A percentile compares a stretch with the other conserved stretches of the same genome.
Evolutionary conservation across 176 grass and related monocot genomes (phyloP).

Genomic region (Tillandsia fasciculata): DNA sequence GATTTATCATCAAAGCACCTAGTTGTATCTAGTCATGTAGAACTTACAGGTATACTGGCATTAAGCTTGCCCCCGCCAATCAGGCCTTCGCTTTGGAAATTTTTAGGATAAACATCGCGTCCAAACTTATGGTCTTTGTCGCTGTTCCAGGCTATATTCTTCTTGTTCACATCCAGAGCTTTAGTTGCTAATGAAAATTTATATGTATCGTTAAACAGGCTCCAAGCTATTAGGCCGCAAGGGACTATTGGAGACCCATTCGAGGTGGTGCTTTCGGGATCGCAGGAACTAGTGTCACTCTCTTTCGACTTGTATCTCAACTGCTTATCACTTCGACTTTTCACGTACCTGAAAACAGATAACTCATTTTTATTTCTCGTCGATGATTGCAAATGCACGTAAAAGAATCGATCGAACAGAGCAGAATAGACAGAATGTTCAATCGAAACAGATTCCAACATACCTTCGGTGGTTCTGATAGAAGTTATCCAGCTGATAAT

Average conservation of each 20-base stretch:
- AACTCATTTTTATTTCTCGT: not conserved
- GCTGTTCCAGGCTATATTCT: slow-evolving; percentile 81
- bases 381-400: no score
- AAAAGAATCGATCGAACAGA: no score
- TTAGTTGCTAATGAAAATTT: slow-evolving; percentile 37
- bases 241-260: slow-evolving; percentile 58
- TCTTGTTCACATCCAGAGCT: slow-evolving; percentile 60
- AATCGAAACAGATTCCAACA: not conserved
- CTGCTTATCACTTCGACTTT: slow-evolving; percentile 79
- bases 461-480: slow-evolving; percentile 95
- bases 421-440: no score
- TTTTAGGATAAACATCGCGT: slow-evolving; percentile 75
- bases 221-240: slow-evolving; percentile 96
- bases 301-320: slow-evolving; percentile 30
- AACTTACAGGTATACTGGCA: slow-evolving; percentile 71
- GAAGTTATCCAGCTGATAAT: slow-evolving; percentile 81
- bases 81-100: slow-evolving; percentile 64
- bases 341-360: slow-evolving; percentile 57
- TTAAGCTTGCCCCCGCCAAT: slow-evolving; percentile 77
- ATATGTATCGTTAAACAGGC: slow-evolving; percentile 85
- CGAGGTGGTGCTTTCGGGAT: slow-evolving; percentile 42
- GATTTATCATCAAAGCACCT: not conserved
- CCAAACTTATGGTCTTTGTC: slow-evolving; percentile 64
- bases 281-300: slow-evolving; percentile 40
- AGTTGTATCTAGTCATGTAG: slow-evolving; percentile 1